phyloP scores from a whole-genome alignment of 2,329 filamentous ascomycete genomes.

The Cryphonectria carpinicola region DNA sequence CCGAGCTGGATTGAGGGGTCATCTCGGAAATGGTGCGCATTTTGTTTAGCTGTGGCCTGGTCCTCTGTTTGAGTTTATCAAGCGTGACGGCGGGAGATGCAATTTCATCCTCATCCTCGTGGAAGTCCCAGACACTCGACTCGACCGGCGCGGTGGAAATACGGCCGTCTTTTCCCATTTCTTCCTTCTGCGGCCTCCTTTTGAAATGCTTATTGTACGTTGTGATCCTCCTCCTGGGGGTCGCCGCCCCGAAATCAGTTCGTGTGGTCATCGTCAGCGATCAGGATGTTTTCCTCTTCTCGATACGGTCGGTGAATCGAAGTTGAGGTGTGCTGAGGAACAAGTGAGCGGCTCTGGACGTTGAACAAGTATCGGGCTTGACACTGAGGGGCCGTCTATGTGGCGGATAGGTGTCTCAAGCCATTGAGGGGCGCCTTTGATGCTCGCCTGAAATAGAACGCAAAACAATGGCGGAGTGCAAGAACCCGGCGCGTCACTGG shows the following conservation, averaged over 20 bases:
- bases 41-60: conserved; percentile 1
- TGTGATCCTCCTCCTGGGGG: conserved; percentile 36
- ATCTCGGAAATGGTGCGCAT: conserved; percentile 19
- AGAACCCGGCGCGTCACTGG: conserved; percentile 4
- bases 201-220: conserved; percentile 39
- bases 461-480: conserved; percentile 4
- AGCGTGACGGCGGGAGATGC: conserved; percentile 25
- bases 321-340: conserved; percentile 1
- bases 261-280: conserved; percentile 31
- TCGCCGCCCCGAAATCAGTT: conserved; percentile 32
- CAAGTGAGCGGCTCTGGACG: conserved; percentile 14
- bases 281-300: not conserved
- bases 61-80: conserved; percentile 25
- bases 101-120: conserved; percentile 28
- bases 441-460: not conserved
- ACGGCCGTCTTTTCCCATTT: conserved; percentile 23
- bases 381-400: conserved; percentile 7
- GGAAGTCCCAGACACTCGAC: conserved; percentile 29
- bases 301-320: conserved; percentile 1
- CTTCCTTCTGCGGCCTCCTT: conserved; percentile 30
- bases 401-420: conserved; percentile 8
- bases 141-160: conserved; percentile 26
- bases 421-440: conserved; percentile 5
- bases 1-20: conserved; percentile 1
- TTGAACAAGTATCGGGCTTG: conserved; percentile 14